phyloP scores from a whole-genome alignment of 495 filamentous ascomycete species.

The Neurospora sp. region DNA sequence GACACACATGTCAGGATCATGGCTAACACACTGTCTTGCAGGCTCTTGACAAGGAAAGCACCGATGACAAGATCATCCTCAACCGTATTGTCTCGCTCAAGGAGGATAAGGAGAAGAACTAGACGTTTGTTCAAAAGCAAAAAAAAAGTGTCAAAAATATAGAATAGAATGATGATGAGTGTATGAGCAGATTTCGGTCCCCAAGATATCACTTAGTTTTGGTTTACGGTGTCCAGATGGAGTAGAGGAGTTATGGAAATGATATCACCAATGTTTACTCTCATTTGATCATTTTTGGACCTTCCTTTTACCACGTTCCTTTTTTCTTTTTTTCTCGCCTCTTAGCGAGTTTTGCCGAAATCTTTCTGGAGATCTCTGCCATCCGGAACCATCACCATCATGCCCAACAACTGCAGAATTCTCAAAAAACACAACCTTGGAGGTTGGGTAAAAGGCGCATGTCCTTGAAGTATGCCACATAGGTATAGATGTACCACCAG shows the following conservation, averaged over 20 bases:
- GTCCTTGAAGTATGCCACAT: no score
- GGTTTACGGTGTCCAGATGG: background rate
- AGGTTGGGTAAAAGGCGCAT: no score
- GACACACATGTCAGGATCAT: background rate
- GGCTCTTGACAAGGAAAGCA: slow-evolving; percentile 70
- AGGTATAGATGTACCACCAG: no score
- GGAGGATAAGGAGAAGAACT: slow-evolving; percentile 70
- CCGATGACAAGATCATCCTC: slow-evolving; percentile 63
- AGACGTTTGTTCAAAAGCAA: background rate
- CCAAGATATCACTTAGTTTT: background rate
- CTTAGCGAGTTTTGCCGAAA: no score
- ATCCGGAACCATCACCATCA: no score
- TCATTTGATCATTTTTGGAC: no score
- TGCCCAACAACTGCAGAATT: no score
- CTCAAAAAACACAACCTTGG: no score
- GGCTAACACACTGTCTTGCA: slow-evolving; percentile 12
- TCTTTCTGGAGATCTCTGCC: no score
- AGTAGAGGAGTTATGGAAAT: background rate
- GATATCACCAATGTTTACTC: background rate
- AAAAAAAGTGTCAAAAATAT: background rate
- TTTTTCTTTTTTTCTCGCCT: no score
- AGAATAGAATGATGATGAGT: background rate
- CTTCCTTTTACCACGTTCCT: no score
- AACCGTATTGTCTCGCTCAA: slow-evolving; percentile 92
- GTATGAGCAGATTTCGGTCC: background rate